Evolutionary conservation across 1,284 basidiomycete genomes (phyloP).

Genomic region (Apiotrichum domesticum): DNA sequence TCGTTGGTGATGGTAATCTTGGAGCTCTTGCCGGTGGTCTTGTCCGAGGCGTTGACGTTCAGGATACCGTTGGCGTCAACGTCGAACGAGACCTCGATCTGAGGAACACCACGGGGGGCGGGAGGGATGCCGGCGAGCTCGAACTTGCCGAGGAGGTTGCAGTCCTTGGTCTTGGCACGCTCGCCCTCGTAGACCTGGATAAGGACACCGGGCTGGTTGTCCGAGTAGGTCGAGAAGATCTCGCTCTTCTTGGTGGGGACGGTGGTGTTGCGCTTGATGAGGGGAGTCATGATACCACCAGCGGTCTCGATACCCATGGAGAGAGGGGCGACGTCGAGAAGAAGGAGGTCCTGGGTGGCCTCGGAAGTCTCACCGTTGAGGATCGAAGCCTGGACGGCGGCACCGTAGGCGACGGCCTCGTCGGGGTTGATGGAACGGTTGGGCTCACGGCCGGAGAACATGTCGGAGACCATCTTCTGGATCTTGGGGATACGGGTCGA

Average conservation of each 20-base stretch:
- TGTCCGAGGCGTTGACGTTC: slow-evolving; percentile 87
- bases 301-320: slow-evolving; percentile 78
- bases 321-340: slow-evolving; percentile 87
- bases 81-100: slow-evolving; percentile 97
- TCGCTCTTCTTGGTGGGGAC: slow-evolving; percentile 97
- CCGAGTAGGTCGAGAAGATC: slow-evolving; percentile 98
- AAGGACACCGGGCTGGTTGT: slow-evolving; percentile 98
- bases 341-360: slow-evolving; percentile 69
- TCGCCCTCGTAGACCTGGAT: slow-evolving; percentile 99
- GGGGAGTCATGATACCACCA: slow-evolving; percentile 96
- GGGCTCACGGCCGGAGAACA: slow-evolving; percentile 96
- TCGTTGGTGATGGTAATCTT: slow-evolving; percentile 97
- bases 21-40: slow-evolving; percentile 75
- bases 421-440: slow-evolving; percentile 96
- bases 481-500: slow-evolving; percentile 99
- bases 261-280: slow-evolving; percentile 86
- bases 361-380: slow-evolving; percentile 64
- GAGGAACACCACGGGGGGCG: slow-evolving; percentile 95
- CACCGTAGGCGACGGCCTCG: slow-evolving; percentile 93
- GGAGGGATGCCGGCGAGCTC: slow-evolving; percentile 97
- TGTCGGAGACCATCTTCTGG: slow-evolving; percentile 93
- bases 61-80: slow-evolving; percentile 98
- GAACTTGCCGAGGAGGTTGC: slow-evolving; percentile 98
- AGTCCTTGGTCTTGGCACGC: slow-evolving; percentile 98
- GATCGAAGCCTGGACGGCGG: slow-evolving; percentile 96